A percentile compares a stretch with the other conserved stretches of the same genome.
Conservation (phyloP, 768 basidiomycete species). For the Kondoa subrosea region DNA sequence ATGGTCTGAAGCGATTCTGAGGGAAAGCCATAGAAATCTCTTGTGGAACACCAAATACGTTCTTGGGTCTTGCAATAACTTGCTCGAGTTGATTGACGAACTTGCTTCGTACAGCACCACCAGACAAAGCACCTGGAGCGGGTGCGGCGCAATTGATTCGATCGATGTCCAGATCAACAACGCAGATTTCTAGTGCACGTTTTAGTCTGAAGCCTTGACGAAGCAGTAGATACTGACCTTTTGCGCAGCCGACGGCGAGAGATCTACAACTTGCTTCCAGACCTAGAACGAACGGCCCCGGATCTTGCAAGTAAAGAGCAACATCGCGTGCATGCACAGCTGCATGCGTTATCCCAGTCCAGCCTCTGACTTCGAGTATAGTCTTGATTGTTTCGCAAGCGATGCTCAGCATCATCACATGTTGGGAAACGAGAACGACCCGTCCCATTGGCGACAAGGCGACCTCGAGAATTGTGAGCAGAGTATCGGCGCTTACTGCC, state of each 20-base stretch:
- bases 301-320: too few species aligned
- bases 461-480: constrained; percentile 84
- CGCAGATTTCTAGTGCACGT: constrained; percentile 75
- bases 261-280: constrained; percentile 70
- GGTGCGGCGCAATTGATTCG: constrained; percentile 17
- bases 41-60: constrained; percentile 11
- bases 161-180: constrained; percentile 61
- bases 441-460: constrained; percentile 74
- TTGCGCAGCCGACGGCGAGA: constrained; percentile 42
- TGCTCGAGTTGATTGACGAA: constrained; percentile 16
- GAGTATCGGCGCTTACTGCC: constrained; percentile 78
- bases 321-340: constrained; percentile 7
- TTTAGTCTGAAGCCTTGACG: too few species aligned
- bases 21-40: constrained; percentile 24
- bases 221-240: constrained; percentile 27
- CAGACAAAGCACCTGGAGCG: constrained; percentile 8
- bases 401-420: constrained; percentile 71
- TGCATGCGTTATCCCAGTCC: constrained; percentile 22
- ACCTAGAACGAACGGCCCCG: constrained; percentile 91
- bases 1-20: constrained; percentile 20
- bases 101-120: constrained; percentile 17
- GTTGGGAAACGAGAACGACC: constrained; percentile 69
- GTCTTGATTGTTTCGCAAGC: constrained; percentile 52
- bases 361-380: constrained; percentile 70
- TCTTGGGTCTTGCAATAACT: constrained; percentile 13